Base-by-base conservation (phyloP, 257 asterid species). In the Sherardia arvensis region DNA sequence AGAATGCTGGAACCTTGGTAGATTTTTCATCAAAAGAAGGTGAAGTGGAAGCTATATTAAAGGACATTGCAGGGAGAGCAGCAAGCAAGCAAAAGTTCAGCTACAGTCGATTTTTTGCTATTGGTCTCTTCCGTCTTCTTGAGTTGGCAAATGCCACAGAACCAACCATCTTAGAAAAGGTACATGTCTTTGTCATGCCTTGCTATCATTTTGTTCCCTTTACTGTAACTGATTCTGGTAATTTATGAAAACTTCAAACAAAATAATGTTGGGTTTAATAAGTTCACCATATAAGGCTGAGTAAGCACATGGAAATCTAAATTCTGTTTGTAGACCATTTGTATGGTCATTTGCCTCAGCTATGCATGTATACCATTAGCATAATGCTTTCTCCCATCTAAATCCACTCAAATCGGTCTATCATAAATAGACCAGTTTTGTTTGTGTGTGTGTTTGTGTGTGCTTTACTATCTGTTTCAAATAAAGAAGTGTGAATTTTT, bases 71-170 rank as follows among this genome's bases (percentile, higher is more conserved):
- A 33, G 78, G 76, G 79, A 83, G 99, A 78, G 95, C 97, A 49
- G 81, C 84, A 74, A 79, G 82, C 79, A 78, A 77, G 51, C 81
- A 73, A 20, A 72, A 71, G 65, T 92, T 89, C 81, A 85, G 96
- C 77, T 92, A 92, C 73, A 92, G 95, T 63, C 86, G 97, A 59
- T 87, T 92, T 83, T 87, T 89, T 81, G 96, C 97, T 2, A 84
- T 92, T 74, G 99, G 97, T 59, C 95, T 92, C 65, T 92, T 92
- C 73, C 96, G 96, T 51, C 75, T 92, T 69, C 97, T 92, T 66
- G 99, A 92, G 82, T 76, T 89, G 71, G 78, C 95, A 74, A 89
- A 87, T 79, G 89, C 94, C 62, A 72, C 94, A 30, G 99, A 92
- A 62, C 97, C 97, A 56, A 73, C 85, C 64, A 33, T 85, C 43